Evolutionary conservation across 495 filamentous ascomycete species (phyloP).

Genomic region (Penicillium roqueforti): DNA sequence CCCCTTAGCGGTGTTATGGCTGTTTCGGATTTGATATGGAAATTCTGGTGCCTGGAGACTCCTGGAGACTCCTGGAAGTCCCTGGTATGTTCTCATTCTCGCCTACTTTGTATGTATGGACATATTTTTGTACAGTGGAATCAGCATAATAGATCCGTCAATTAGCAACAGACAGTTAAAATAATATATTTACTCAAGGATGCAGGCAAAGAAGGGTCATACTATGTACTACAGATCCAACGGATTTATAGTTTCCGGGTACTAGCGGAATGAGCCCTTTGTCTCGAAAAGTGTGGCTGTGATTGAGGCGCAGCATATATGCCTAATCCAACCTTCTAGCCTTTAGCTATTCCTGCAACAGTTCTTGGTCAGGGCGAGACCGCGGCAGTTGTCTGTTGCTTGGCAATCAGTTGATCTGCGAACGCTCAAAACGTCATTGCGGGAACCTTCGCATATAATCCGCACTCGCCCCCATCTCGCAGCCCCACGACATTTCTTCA

Average conservation of each 20-base stretch:
- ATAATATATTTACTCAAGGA: neutral
- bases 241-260: neutral
- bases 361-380: neutral
- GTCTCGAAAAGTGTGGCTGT: conserved; percentile 5
- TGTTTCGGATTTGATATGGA: neutral
- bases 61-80: too few relatives aligned
- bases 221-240: too few relatives aligned
- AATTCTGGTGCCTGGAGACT: conserved; percentile 18
- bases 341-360: neutral
- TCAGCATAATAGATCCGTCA: neutral
- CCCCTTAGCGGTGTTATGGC: neutral
- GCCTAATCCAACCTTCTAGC: neutral
- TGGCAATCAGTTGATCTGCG: conserved; percentile 20
- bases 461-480: conserved; percentile 8
- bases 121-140: neutral
- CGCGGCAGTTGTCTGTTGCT: neutral
- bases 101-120: neutral
- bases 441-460: conserved; percentile 18
- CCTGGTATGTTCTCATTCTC: neutral
- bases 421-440: conserved; percentile 22
- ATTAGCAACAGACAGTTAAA: neutral
- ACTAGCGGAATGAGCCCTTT: neutral
- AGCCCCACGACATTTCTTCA: neutral
- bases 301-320: conserved; percentile 11
- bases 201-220: neutral